Conservation (phyloP, 495 filamentous ascomycete species). For the Podospora didyma region DNA sequence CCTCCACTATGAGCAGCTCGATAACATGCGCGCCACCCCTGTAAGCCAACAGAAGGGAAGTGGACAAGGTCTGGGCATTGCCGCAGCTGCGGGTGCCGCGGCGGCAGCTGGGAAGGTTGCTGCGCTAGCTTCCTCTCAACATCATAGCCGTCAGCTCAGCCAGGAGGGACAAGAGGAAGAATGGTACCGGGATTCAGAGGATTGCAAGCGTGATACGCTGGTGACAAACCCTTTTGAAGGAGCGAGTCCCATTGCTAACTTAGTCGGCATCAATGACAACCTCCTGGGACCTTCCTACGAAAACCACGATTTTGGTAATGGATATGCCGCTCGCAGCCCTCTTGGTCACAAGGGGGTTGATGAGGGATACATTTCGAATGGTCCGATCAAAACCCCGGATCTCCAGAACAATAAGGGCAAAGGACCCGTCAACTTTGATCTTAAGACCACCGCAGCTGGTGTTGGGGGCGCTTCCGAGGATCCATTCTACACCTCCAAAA, state of each 20-base stretch:
- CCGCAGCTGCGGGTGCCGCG: conserved; percentile 24
- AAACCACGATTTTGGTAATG: conserved; percentile 31
- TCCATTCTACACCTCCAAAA: conserved; percentile 53
- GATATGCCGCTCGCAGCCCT: conserved; percentile 44
- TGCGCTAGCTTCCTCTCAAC: conserved; percentile 40
- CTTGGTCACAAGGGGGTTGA: conserved; percentile 53
- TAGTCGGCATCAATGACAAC: conserved; percentile 44
- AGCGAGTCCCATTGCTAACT: conserved; percentile 48
- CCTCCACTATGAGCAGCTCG: conserved; percentile 27
- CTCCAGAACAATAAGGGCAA: conserved; percentile 45
- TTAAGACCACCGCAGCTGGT: conserved; percentile 46
- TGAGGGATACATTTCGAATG: conserved; percentile 89
- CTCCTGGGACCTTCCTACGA: conserved; percentile 38
- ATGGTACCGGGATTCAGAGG: conserved; percentile 51
- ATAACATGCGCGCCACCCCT: conserved; percentile 14
- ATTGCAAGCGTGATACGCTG: conserved; percentile 53
- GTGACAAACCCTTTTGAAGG: conserved; percentile 57
- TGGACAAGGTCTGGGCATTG: conserved; percentile 26
- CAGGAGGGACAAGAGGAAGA: conserved; percentile 48
- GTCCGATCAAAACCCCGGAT: conserved; percentile 66
- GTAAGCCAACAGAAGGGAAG: conserved; percentile 10
- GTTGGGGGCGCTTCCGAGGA: conserved; percentile 46
- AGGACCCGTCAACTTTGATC: conserved; percentile 50
- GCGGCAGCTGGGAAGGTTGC: conserved; percentile 12
- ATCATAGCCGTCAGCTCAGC: conserved; percentile 44